Conservation (phyloP, 768 basidiomycete species). For the Mycena vulgaris region DNA sequence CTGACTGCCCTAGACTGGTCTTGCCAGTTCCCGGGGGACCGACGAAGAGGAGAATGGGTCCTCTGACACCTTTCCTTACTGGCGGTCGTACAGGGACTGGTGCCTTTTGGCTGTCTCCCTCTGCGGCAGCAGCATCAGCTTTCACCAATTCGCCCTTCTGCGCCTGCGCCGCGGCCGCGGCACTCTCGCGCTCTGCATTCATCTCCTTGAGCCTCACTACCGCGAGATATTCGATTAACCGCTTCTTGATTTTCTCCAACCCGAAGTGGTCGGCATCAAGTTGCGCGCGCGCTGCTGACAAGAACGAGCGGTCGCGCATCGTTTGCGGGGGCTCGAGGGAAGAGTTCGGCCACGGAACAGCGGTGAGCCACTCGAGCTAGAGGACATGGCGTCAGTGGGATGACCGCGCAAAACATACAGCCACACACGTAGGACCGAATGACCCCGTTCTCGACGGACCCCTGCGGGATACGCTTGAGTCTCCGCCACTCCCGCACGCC, state of each 20-base stretch:
- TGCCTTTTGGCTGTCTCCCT: conserved; percentile 2
- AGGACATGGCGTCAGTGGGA: conserved; percentile 4
- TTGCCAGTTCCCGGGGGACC: conserved; percentile 95
- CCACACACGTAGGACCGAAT: conserved; percentile 83
- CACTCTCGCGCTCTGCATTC: conserved; percentile 55
- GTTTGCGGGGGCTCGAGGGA: conserved; percentile 32
- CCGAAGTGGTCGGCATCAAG: conserved; percentile 95
- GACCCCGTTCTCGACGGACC: conserved; percentile 93
- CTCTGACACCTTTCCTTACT: conserved; percentile 66
- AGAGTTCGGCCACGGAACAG: conserved; percentile 85
- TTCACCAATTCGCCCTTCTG: conserved; percentile 16
- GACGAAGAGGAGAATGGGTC: conserved; percentile 87
- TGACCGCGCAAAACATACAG: conserved; percentile 31
- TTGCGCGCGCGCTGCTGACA: conserved; percentile 79
- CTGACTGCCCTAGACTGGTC: conserved; percentile 91
- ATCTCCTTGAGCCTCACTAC: conserved; percentile 78
- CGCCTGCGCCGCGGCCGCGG: conserved; percentile 26
- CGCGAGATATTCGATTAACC: conserved; percentile 92
- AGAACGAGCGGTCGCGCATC: conserved; percentile 71
- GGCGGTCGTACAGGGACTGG: conserved; percentile 18
- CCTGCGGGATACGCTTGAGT: conserved; percentile 89
- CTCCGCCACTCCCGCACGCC: conserved; percentile 88
- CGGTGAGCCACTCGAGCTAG: conserved; percentile 93
- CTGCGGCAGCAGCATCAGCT: background rate
- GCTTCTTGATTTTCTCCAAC: conserved; percentile 92